Conservation (phyloP, 495 filamentous ascomycete species). For the Achaetomiella virescens region DNA sequence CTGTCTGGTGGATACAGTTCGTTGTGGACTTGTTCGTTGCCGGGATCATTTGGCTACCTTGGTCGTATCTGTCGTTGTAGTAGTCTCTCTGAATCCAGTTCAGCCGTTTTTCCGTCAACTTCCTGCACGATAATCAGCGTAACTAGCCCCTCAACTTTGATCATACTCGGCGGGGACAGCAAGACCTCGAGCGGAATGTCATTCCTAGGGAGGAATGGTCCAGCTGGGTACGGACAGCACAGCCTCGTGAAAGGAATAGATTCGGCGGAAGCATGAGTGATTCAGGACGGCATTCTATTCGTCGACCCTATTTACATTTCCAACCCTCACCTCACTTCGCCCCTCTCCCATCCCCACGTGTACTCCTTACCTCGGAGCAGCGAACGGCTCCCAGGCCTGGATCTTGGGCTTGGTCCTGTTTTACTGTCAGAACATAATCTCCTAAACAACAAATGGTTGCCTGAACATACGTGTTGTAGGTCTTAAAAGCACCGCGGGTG, state of each 20-base stretch:
- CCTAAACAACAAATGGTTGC: neutral
- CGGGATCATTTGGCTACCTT: too few relatives aligned
- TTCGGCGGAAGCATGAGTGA: neutral
- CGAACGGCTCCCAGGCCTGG: conserved; percentile 34
- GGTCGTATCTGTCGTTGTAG: neutral
- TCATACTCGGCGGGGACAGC: too few relatives aligned
- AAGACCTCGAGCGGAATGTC: too few relatives aligned
- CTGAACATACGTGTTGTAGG: conserved; percentile 84
- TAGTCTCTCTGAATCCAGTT: neutral
- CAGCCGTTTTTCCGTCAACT: too few relatives aligned
- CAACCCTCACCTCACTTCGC: neutral
- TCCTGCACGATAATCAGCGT: too few relatives aligned
- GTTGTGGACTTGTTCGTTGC: neutral
- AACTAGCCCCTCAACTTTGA: too few relatives aligned
- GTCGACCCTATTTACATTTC: conserved; percentile 7
- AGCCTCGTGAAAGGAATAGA: too few relatives aligned
- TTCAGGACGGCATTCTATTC: neutral
- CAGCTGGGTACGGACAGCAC: too few relatives aligned
- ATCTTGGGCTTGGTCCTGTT: conserved; percentile 37
- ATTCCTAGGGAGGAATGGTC: too few relatives aligned
- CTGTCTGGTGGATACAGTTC: neutral
- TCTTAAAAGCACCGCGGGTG: conserved; percentile 73
- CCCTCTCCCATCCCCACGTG: neutral
- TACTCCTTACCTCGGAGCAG: conserved; percentile 24
- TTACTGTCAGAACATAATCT: neutral